Conservation (phyloP, 352 stramenopile genomes). For the Bremia lactucae region DNA sequence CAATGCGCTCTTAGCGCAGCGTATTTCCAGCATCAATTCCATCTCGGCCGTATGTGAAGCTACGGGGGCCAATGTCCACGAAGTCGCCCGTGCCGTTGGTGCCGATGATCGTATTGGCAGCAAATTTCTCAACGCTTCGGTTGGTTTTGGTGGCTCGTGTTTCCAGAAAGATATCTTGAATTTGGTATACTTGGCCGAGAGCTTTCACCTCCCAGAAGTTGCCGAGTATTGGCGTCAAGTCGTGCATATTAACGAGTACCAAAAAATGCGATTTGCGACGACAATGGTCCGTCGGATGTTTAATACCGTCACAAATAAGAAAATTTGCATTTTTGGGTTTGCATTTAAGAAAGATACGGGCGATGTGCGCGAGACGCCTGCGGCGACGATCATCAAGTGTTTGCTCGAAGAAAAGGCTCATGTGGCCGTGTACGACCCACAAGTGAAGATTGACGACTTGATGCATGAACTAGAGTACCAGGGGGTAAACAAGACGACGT, state of each 20-base stretch:
- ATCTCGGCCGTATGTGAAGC: conserved; percentile 99
- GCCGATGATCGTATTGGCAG: conserved; percentile 96
- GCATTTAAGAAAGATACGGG: conserved; percentile 99
- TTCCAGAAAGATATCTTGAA: conserved; percentile 94
- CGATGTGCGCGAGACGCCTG: conserved; percentile 97
- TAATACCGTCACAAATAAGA: conserved; percentile 99
- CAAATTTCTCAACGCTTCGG: conserved; percentile 96
- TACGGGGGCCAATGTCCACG: conserved; percentile 94
- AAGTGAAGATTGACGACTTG: conserved; percentile 94
- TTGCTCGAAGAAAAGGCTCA: conserved; percentile 93
- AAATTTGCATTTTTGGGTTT: conserved; percentile 98
- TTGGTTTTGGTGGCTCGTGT: conserved; percentile 93
- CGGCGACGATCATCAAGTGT: conserved; percentile 94
- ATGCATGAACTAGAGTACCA: conserved; percentile 74
- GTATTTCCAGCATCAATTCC: conserved; percentile 99
- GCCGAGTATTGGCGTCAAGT: conserved; percentile 99
- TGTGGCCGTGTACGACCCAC: conserved; percentile 96
- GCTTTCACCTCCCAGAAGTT: conserved; percentile 95
- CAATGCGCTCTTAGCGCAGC: conserved; percentile 98
- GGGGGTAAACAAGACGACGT: conserved; percentile 84
- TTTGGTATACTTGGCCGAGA: conserved; percentile 98
- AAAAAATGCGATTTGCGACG: conserved; percentile 98
- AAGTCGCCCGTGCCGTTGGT: conserved; percentile 95
- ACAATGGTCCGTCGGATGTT: conserved; percentile 98
- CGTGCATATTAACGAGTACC: conserved; percentile 99